Conservation (phyloP, 768 basidiomycete species). For the Suillus fuscotomentosus region DNA sequence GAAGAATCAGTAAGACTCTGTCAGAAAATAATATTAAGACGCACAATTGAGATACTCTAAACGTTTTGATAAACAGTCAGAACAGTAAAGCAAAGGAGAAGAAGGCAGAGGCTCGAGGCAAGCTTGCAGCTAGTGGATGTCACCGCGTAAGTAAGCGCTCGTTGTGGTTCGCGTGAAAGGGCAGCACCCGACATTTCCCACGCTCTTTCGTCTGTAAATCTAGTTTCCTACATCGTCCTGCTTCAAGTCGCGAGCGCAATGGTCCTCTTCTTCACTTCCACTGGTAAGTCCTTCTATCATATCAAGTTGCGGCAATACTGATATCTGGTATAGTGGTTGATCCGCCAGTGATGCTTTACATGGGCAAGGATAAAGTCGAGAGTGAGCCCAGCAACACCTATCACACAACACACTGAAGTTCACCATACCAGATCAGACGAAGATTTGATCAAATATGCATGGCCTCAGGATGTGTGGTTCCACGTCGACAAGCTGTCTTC, state of each 20-base stretch:
- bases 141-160: neutral
- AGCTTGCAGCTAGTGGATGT: neutral
- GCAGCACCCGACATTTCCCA: neutral
- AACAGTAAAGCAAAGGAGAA: neutral
- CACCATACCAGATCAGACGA: constrained; percentile 64
- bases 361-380: constrained; percentile 97
- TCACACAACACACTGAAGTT: constrained; percentile 8
- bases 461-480: constrained; percentile 90
- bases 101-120: neutral
- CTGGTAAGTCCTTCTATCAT: constrained; percentile 27
- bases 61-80: neutral
- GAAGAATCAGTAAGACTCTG: neutral
- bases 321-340: constrained; percentile 41
- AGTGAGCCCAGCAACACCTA: constrained; percentile 48
- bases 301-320: neutral
- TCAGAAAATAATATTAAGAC: neutral
- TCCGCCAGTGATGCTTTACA: constrained; percentile 77
- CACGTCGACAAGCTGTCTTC: constrained; percentile 98
- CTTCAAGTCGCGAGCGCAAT: constrained; percentile 16
- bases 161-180: neutral
- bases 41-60: neutral
- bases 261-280: constrained; percentile 67
- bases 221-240: neutral
- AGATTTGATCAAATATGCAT: constrained; percentile 90
- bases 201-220: neutral